Evolutionary conservation across 257 asterid genomes (phyloP).

Genomic region (Solanum dulcamara): DNA sequence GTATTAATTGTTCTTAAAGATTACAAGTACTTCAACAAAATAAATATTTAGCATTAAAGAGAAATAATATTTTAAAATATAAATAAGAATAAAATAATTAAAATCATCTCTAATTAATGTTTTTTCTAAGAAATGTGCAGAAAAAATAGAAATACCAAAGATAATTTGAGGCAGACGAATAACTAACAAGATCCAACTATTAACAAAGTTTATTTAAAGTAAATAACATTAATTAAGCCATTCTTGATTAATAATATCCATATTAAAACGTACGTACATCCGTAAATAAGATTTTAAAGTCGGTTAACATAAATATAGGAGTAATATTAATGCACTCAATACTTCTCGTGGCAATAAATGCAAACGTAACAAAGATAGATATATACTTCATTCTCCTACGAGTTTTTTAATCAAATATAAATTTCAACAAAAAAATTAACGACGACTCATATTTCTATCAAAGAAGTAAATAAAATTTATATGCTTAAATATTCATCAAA

Average conservation of each 20-base stretch:
- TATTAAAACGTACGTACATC: background rate
- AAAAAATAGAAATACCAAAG: background rate
- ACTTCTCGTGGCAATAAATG: background rate
- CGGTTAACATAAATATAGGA: background rate
- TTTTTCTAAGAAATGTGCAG: background rate
- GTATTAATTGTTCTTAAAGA: background rate
- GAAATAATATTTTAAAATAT: background rate
- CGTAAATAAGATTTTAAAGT: background rate
- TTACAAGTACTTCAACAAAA: background rate
- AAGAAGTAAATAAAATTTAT: too few relatives aligned
- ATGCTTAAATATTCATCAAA: too few relatives aligned
- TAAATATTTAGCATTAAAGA: background rate
- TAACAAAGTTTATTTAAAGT: background rate
- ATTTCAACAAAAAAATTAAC: background rate
- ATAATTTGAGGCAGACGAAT: background rate
- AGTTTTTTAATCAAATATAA: background rate
- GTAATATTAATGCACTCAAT: background rate
- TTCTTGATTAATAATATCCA: background rate
- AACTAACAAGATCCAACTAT: background rate
- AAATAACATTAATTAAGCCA: background rate
- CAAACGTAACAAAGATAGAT: background rate
- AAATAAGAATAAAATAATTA: background rate
- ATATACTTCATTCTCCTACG: background rate
- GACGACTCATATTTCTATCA: background rate
- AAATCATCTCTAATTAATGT: background rate